These are phyloP conservation scores for Eucalyptus sideroxylon DNA, from an alignment of 345 rosid genomes.

Conservation along the genomic window DNA sequence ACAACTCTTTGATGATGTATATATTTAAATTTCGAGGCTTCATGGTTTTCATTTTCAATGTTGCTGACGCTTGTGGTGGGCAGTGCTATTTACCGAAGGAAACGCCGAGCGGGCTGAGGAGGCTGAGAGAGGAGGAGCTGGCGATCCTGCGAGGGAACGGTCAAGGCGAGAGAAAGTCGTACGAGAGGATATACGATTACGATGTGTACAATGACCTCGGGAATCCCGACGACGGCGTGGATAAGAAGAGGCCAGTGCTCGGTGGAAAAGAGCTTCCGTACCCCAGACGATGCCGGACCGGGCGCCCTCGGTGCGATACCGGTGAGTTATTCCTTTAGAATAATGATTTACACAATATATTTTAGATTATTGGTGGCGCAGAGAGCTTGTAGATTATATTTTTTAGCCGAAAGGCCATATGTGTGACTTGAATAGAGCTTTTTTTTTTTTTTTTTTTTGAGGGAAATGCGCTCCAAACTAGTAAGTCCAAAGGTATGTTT, in stretches of 20 bases:
- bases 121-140: slow-evolving; percentile 48
- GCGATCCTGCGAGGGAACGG: slow-evolving; percentile 43
- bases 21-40: not conserved
- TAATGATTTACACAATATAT: not conserved
- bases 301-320: slow-evolving; percentile 2
- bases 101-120: slow-evolving; percentile 52
- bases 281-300: slow-evolving; percentile 41
- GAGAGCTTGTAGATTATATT: not conserved
- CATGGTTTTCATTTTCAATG: not conserved
- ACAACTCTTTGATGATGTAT: not conserved
- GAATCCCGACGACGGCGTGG: slow-evolving; percentile 25
- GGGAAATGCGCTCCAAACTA: not conserved
- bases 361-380: not conserved
- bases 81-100: slow-evolving; percentile 48
- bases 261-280: slow-evolving; percentile 33
- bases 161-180: slow-evolving; percentile 30
- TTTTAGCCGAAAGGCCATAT: not conserved
- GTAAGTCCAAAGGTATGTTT: not conserved
- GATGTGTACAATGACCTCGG: slow-evolving; percentile 82
- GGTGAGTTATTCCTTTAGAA: not conserved
- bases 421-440: not conserved
- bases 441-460: not conserved
- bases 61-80: not conserved
- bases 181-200: slow-evolving; percentile 69
- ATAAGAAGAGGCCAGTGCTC: slow-evolving; percentile 15